Evolutionary conservation across 2,329 filamentous ascomycete species (phyloP), one percentile per base, ranked within the genome.

Genomic region (Trichoderma sp.): DNA sequence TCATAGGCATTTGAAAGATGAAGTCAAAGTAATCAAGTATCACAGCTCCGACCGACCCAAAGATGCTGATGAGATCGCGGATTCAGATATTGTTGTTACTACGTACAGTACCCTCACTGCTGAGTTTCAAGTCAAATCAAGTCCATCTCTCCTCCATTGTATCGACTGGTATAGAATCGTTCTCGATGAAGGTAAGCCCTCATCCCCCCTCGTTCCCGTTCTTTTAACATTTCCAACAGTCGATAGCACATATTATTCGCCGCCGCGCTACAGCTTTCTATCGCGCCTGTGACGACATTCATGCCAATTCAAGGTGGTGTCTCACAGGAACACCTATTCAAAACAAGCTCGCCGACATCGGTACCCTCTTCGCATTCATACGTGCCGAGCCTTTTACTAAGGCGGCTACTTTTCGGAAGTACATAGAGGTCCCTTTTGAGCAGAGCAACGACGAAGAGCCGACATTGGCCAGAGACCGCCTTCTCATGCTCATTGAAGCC

Each of bases 281-380:
- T 68, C 77, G 76, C 1, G 78, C 82, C 0, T 82, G 82, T 4
- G 71, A 73, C 25, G 75, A 78, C 0, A 75, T 88, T 0, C 66
- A 72, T 1, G 80, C 84, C 0, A 75, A 77, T 2, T 81, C 78
- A 0, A 78, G 85, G 9, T 87, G 85, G 84, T 86, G 83, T 69
- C 76, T 86, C 1, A 83, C 83, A 0, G 84, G 84, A 1, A 86
- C 84, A 0, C 85, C 84, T 0, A 82, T 87, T 27, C 85, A 87
- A 67, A 87, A 87, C 70, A 76, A 75, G 2, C 76, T 87, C 0
- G 81, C 82, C 7, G 85, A 87, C 58, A 78, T 87, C 4, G 84
- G 82, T 0, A 78, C 84, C 0, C 75, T 87, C 0, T 79, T 86
- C 50, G 77, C 79, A 1, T 87, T 87, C 69, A 72, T 87, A 25